A percentile compares a stretch with the other conserved stretches of the same genome.
phyloP scores from a whole-genome alignment of 2,329 filamentous ascomycete genomes.

The Trichoderma sp. region DNA sequence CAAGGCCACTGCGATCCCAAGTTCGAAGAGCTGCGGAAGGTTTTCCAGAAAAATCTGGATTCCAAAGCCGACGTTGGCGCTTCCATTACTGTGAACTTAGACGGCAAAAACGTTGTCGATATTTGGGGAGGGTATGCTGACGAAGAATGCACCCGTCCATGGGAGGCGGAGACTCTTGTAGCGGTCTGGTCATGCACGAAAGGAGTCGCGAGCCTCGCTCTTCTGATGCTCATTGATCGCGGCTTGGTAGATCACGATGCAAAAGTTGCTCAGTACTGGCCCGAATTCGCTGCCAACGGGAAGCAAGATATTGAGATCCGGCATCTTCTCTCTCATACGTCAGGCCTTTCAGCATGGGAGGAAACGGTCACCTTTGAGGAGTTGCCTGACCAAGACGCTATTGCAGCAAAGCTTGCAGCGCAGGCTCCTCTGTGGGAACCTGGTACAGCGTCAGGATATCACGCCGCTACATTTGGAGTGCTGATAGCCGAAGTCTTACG shows the following conservation, averaged over 20 bases:
- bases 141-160: constrained; percentile 37
- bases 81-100: constrained; percentile 47
- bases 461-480: constrained; percentile 46
- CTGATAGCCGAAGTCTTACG: constrained; percentile 50
- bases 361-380: constrained; percentile 39
- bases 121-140: constrained; percentile 50
- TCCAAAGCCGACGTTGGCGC: constrained; percentile 49
- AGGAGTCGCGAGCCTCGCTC: constrained; percentile 43
- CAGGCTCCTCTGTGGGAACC: constrained; percentile 52
- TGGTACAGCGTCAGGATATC: constrained; percentile 50
- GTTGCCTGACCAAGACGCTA: constrained; percentile 39
- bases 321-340: constrained; percentile 48
- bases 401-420: constrained; percentile 42
- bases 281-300: constrained; percentile 49
- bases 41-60: constrained; percentile 43
- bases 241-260: constrained; percentile 44
- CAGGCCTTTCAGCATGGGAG: constrained; percentile 44
- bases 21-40: constrained; percentile 14
- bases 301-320: constrained; percentile 46
- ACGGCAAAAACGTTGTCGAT: constrained; percentile 49
- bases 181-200: constrained; percentile 50
- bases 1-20: constrained; percentile 6
- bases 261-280: constrained; percentile 50
- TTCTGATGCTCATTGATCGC: constrained; percentile 46
- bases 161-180: constrained; percentile 47